Conservation (phyloP, 1,139 yeast species). For the Sugiyamaella novakii region DNA sequence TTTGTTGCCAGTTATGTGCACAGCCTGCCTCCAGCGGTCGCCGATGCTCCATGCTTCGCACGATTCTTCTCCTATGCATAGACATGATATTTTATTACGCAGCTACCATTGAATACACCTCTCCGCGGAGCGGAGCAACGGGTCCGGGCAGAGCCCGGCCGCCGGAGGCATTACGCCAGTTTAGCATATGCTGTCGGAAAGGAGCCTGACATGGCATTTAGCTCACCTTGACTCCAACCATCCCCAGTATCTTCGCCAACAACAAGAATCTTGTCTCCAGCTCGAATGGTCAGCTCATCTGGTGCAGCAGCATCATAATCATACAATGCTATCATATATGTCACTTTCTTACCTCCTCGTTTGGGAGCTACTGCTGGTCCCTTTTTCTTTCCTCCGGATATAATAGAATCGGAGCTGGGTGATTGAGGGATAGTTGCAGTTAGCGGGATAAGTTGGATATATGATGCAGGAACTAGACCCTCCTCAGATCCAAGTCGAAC, state of each 20-base stretch:
- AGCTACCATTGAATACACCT: too few relatives aligned
- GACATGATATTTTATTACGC: too few relatives aligned
- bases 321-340: slow-evolving; percentile 72
- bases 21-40: too few relatives aligned
- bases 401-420: slow-evolving; percentile 24
- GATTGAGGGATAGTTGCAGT: slow-evolving; percentile 19
- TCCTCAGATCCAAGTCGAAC: slow-evolving; percentile 50
- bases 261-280: slow-evolving; percentile 76
- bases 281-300: slow-evolving; percentile 71
- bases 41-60: too few relatives aligned
- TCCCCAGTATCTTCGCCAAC: slow-evolving; percentile 77
- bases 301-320: slow-evolving; percentile 81
- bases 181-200: slow-evolving; percentile 78
- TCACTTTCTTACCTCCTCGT: slow-evolving; percentile 65
- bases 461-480: slow-evolving; percentile 89
- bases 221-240: slow-evolving; percentile 96
- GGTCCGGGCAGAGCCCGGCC: slow-evolving; percentile 16
- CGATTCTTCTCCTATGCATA: too few relatives aligned
- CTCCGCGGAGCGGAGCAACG: slow-evolving; percentile 6
- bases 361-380: slow-evolving; percentile 87
- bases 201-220: slow-evolving; percentile 69
- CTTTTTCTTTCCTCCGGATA: slow-evolving; percentile 43
- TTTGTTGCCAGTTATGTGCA: too few relatives aligned
- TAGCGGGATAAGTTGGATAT: slow-evolving; percentile 53
- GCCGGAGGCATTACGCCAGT: slow-evolving; percentile 17